Base-by-base conservation (phyloP, 768 basidiomycete species). In the Cystofilobasidium macerans region DNA sequence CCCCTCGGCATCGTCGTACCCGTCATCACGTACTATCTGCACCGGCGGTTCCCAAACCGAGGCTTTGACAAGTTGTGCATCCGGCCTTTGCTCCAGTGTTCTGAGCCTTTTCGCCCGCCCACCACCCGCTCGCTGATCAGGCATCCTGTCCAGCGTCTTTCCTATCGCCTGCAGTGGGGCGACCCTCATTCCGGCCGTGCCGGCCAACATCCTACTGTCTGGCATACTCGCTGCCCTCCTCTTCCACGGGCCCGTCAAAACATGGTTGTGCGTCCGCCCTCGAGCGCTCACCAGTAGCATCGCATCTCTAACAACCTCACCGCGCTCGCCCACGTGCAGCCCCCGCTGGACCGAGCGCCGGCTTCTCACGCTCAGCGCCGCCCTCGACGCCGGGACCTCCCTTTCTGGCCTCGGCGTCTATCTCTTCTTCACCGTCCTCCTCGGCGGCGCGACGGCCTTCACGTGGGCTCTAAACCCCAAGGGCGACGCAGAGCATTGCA, bases 151-250 rank as follows among this genome's bases (percentile, higher is more conserved):
- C 58, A 40, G 73, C 30, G 74, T 74, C 30, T 75, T 75, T 51
- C 75, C 76, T 3, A 75, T 77, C 65, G 70, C 76, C 24, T 73
- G 74, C 64, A 70, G 70, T 35, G 76, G 76, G 14, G 76, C 75
- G 9, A 73, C 73, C 0, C 65, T 71, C 2, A 70, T 77, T 14
- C 76, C 76, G 1, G 75, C 76, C 69, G 72, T 71, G 73, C 75
- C 76, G 3, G 68, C 75, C 13, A 77, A 77, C 62, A 71, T 76
- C 65, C 74, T 76, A 60, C 56, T 75, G 5, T 73, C 75, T 0
- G 70, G 71, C 11, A 58, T 71, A 8, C 66, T 71, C 7, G 71
- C 72, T 6, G 72, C 76, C 4, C 68, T 70, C 4, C 33, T 67
- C 7, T 71, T 75, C 20, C 74, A 77, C 61, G 69, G 69, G 0